Base-by-base conservation (phyloP, 306 rosid species). In the Vigna nakashimae region DNA sequence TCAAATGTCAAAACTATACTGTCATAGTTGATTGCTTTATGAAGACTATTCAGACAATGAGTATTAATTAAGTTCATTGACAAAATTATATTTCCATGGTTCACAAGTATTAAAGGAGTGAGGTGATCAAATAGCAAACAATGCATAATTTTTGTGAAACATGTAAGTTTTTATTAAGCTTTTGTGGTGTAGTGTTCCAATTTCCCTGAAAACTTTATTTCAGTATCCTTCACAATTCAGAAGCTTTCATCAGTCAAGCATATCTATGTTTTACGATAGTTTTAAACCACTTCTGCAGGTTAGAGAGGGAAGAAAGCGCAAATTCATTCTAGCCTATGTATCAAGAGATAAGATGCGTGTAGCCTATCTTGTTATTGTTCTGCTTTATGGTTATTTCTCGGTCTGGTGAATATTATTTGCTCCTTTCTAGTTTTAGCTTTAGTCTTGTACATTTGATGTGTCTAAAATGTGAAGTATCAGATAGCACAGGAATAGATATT, bases 221-320 rank as follows among this genome's bases (percentile, higher is more conserved):
- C 42, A 56, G 53, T 62, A 68, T 64, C 97, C 94, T 94, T 90
- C 84, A 38, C 98, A 78, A 26, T 79, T 22, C 70, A 56, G 83
- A 91, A 80, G 98, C 90, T 94, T 92, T 89, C 98, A 94, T 82
- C 96, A 91, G 81, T 70, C 89, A 48, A 94, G 93, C 84, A 74
- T 92, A 75, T 86, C 91, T 51, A 36, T 80, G 87, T 93, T 92
- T 71, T 94, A 89, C 63, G 84, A 85, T 66, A 91, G 89, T 12
- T 94, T 91, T 60, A 86, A 87, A 71, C 86, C 72, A 83, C 90
- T 94, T 43, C 91, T 91, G 79, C 87, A 9, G 82, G 88, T 65
- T 51, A 79, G 92, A 80, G 88, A 76, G 59, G 81, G 86, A 60
- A 86, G 87, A 43, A 65, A 79, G 58, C 88, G 94, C 90, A 94